A percentile compares a stretch with the other conserved stretches of the same genome.
These are phyloP conservation scores for Cynara cardunculus DNA, from an alignment of 129 eudicot species.

Conservation along the genomic window DNA sequence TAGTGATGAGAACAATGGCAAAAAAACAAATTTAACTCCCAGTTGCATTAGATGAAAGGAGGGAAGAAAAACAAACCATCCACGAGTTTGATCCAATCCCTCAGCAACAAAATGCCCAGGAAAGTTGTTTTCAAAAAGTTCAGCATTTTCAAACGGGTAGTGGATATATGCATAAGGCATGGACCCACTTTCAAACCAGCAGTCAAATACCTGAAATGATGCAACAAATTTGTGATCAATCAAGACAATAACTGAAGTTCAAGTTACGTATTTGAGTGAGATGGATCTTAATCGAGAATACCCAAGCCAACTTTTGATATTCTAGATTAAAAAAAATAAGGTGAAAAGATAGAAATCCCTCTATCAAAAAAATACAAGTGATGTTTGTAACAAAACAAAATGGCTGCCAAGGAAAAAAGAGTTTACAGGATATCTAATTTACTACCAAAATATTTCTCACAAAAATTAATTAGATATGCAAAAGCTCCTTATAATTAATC, in stretches of 20 bases:
- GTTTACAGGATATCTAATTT: neutral
- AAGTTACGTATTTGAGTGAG: neutral
- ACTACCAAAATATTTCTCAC: neutral
- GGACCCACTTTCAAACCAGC: slow-evolving; percentile 99
- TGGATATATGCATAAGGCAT: slow-evolving; percentile 96
- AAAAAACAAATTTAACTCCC: neutral
- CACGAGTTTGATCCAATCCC: slow-evolving; percentile 96
- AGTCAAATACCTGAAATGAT: slow-evolving; percentile 73
- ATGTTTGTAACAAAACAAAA: neutral
- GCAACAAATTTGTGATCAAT: neutral
- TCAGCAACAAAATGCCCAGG: slow-evolving; percentile 96
- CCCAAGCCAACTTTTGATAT: neutral
- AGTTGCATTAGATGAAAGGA: neutral
- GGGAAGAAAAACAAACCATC: slow-evolving; percentile 52
- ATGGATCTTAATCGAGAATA: neutral
- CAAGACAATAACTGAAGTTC: neutral
- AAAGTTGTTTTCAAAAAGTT: slow-evolving; percentile 64
- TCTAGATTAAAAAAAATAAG: neutral
- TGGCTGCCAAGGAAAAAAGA: neutral
- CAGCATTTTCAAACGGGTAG: slow-evolving; percentile 80
- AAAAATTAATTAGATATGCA: neutral
- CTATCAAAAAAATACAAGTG: neutral
- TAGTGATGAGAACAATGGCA: neutral
- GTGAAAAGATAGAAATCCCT: neutral
- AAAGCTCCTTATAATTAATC: neutral